Evolutionary conservation across 306 rosid genomes (phyloP).

Genomic region (Citrullus mucosospermus): DNA sequence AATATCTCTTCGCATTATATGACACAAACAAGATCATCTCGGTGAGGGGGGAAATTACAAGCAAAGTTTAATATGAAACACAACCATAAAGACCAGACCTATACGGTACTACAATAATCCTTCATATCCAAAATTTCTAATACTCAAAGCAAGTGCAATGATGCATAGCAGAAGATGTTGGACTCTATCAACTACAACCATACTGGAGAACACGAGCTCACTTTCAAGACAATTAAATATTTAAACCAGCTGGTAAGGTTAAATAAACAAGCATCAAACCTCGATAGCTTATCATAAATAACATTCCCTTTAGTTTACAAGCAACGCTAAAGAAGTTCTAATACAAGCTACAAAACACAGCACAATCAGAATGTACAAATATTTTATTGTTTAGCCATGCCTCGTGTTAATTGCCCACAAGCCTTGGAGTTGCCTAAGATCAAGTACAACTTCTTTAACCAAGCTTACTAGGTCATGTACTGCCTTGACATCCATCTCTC

Average conservation of each 20-base stretch:
- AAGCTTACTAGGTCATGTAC: constrained; percentile 29
- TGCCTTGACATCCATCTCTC: constrained; percentile 62
- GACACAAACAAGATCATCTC: background rate
- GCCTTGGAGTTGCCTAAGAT: background rate
- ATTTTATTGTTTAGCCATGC: background rate
- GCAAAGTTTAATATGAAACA: background rate
- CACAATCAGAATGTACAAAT: background rate
- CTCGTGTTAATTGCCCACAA: background rate
- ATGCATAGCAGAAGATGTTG: background rate
- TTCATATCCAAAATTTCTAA: background rate
- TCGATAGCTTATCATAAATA: background rate
- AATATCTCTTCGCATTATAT: background rate
- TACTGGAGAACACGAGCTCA: background rate
- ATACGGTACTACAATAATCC: background rate
- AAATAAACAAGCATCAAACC: background rate
- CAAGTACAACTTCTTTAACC: background rate
- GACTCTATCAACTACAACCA: background rate
- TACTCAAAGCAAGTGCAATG: background rate
- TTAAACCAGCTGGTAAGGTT: background rate
- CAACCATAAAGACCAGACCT: background rate
- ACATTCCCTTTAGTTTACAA: background rate
- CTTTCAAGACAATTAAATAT: background rate
- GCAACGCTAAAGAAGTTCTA: background rate
- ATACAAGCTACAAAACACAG: background rate
- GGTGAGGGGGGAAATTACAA: too few relatives aligned